Evolutionary conservation across 257 asterid species (phyloP).

Genomic region (Phtheirospermum japonicum): DNA sequence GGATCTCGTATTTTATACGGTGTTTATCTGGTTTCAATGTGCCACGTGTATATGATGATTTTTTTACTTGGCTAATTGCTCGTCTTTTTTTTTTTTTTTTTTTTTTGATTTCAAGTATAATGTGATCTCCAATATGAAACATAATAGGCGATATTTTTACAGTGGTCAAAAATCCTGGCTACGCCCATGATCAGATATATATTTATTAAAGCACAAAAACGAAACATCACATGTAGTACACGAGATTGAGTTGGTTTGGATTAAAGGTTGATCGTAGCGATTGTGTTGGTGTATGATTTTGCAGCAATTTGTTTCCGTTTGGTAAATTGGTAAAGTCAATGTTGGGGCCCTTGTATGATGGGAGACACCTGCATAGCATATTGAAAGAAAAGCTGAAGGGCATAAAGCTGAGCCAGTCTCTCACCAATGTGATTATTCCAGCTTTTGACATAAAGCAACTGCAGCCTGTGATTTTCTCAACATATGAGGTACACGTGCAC

Average conservation of each 20-base stretch:
- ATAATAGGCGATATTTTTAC: no score
- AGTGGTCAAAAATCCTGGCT: no score
- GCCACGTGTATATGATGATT: no score
- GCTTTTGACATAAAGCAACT: slow-evolving; percentile 58
- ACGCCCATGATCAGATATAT: no score
- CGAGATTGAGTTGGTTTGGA: background rate
- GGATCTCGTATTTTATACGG: no score
- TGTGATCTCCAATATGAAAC: no score
- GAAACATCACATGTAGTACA: no score
- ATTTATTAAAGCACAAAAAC: no score
- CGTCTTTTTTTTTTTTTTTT: no score
- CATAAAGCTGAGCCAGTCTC: slow-evolving; percentile 41
- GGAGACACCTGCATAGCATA: slow-evolving; percentile 46
- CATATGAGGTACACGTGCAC: slow-evolving; percentile 40
- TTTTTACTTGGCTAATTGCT: no score
- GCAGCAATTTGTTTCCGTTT: slow-evolving; percentile 24
- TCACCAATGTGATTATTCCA: slow-evolving; percentile 64
- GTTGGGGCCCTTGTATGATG: slow-evolving; percentile 57
- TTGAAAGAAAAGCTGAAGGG: slow-evolving; percentile 37
- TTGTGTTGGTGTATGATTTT: background rate
- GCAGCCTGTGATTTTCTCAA: slow-evolving; percentile 64
- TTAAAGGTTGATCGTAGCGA: background rate
- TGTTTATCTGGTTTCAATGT: no score
- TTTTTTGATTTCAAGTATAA: no score
- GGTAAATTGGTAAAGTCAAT: slow-evolving; percentile 30